Evolutionary conservation across 306 rosid species (phyloP), one percentile per base, ranked within the genome.

Genomic region (Cucumis sativus): DNA sequence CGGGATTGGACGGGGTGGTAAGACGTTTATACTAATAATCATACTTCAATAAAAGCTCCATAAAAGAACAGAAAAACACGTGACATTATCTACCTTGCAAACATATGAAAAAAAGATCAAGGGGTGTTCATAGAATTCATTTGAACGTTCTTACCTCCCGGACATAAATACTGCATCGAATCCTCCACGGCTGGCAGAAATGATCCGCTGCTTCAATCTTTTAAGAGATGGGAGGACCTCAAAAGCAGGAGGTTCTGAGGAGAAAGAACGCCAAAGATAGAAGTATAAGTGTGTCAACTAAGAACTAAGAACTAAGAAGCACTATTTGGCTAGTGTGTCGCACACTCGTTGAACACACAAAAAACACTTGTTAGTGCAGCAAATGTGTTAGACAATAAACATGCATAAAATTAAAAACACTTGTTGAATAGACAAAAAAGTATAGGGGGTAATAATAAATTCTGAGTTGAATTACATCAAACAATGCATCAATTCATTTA

Each of bases 221-320:
- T 84, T 92, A 79, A 95, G 98, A 81, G 97, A 90, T 23, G 98
- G 98, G 12, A 95, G 97, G 77, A 95, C 97, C 82, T 92, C 96
- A 84, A 95, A 95, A 45, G 96, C 98, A 2, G 98, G 98, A 85
- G 87, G 86, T 78, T 95, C 98, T 95, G 90, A 45, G 76, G 18
- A 70, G 55, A 72, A 14, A 40, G 51, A 71, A 58, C 5, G 23
- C 15, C 51, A 76, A 21, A 28, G 30, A 23, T 28, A 30, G 67
- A 75, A 60, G 39, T 25, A 49, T n/a, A 77, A 60, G 61, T 45
- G 57, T 69, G 57, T 45, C 6, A 13, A 47, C 17, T 47, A 47
- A 47, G 54, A 13, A 47, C 6, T 47, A 47, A 47, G 54, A 47
- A 13, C 6, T 1, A 47, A 0, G 16, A 3, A 12, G n/a, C 17